phyloP scores from a whole-genome alignment of 768 basidiomycete species.

The Podaxis carcinomalis region DNA sequence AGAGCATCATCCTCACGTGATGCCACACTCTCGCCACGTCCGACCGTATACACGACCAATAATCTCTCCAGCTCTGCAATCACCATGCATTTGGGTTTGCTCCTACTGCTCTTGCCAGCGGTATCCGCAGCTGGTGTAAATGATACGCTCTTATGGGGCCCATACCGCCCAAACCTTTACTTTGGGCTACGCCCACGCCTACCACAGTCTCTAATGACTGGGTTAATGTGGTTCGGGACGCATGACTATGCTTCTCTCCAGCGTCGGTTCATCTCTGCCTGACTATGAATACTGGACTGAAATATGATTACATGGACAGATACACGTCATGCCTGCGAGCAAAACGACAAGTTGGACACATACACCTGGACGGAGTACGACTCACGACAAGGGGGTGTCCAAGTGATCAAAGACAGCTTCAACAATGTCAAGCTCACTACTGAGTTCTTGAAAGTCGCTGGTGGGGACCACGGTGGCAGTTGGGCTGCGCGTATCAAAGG shows the following conservation, averaged over 20 bases:
- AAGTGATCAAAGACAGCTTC: conserved; percentile 72
- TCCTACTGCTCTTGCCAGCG: conserved; percentile 39
- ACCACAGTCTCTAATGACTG: conserved; percentile 88
- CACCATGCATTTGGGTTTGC: conserved; percentile 39
- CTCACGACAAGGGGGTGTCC: conserved; percentile 78
- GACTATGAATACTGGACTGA: conserved; percentile 1
- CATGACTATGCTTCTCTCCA: conserved; percentile 72
- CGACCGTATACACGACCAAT: neutral
- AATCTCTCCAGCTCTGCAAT: conserved; percentile 3
- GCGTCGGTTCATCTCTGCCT: conserved; percentile 39
- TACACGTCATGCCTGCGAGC: conserved; percentile 84
- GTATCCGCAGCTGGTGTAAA: conserved; percentile 38
- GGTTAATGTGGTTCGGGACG: conserved; percentile 92
- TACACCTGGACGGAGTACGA: conserved; percentile 92
- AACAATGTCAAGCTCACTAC: conserved; percentile 88
- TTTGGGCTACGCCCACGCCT: conserved; percentile 85
- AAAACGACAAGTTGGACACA: conserved; percentile 71
- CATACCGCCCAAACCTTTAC: conserved; percentile 92
- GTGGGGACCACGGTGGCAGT: conserved; percentile 78
- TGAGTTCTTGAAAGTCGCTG: conserved; percentile 81
- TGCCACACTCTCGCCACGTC: conserved; percentile 8
- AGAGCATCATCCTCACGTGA: conserved; percentile 5
- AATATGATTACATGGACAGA: conserved; percentile 33
- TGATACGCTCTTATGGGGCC: conserved; percentile 71
- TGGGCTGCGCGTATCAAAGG: conserved; percentile 87